These are phyloP conservation scores for Ogataea thermomethanolica DNA, from an alignment of 805 yeast species.

Conservation along the genomic window DNA sequence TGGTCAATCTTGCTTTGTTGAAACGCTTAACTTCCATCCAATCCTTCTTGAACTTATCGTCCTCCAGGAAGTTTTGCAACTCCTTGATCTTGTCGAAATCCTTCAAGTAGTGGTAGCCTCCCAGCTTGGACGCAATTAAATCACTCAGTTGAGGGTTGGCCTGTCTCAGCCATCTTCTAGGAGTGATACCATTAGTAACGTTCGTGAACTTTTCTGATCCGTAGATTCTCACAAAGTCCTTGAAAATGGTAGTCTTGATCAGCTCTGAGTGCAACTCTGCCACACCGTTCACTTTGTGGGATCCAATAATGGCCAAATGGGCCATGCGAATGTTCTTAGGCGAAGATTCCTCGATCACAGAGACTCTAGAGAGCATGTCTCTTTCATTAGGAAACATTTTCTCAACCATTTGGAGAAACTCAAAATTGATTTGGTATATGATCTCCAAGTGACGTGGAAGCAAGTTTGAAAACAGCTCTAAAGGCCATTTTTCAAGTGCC, in stretches of 20 bases:
- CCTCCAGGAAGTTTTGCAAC: conserved; percentile 64
- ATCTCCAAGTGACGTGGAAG: conserved; percentile 91
- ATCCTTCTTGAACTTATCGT: conserved; percentile 57
- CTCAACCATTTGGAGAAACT: conserved; percentile 74
- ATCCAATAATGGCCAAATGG: conserved; percentile 82
- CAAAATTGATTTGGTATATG: conserved; percentile 78
- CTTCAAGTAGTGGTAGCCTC: conserved; percentile 65
- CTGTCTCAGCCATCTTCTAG: conserved; percentile 93
- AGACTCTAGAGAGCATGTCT: conserved; percentile 63
- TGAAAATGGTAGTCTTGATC: conserved; percentile 83
- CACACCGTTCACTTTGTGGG: conserved; percentile 92
- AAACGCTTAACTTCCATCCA: conserved; percentile 72
- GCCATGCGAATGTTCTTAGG: conserved; percentile 93
- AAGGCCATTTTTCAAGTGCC: conserved; percentile 95
- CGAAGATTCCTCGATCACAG: conserved; percentile 77
- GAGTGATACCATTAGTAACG: conserved; percentile 93
- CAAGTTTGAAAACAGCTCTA: conserved; percentile 69
- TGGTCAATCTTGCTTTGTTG: conserved; percentile 68
- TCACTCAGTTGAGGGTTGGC: conserved; percentile 80
- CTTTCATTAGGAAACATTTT: conserved; percentile 71
- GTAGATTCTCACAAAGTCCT: conserved; percentile 80
- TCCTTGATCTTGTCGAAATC: conserved; percentile 64
- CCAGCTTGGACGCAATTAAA: conserved; percentile 69
- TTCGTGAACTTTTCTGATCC: conserved; percentile 84
- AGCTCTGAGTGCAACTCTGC: conserved; percentile 93